Percentiles rank a stretch among this genome's conserved stretches.
These are phyloP conservation scores for Pistacia integerrima DNA, from an alignment of 345 rosid species.

Conservation along the genomic window DNA sequence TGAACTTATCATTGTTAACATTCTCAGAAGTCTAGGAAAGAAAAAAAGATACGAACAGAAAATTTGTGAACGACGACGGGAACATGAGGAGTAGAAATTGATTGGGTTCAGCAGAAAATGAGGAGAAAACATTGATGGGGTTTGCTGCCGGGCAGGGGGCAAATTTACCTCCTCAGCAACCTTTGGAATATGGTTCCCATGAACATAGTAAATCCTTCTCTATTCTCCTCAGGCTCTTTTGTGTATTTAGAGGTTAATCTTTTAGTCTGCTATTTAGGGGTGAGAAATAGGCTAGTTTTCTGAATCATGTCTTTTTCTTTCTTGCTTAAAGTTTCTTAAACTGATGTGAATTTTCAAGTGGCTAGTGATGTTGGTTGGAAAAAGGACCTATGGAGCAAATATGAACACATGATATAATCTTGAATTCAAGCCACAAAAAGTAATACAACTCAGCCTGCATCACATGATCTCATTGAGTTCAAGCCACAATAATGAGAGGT, in stretches of 20 bases:
- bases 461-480: neutral
- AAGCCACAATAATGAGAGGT: constrained; percentile 20
- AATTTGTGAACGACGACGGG: too few species aligned
- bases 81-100: too few species aligned
- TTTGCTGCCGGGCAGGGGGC: too few species aligned
- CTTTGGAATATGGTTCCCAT: too few species aligned
- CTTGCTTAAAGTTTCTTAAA: neutral
- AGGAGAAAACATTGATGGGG: too few species aligned
- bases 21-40: too few species aligned
- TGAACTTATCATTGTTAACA: neutral
- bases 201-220: too few species aligned
- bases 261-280: neutral
- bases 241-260: neutral
- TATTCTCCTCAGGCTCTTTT: neutral
- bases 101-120: too few species aligned
- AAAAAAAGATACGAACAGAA: too few species aligned
- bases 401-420: constrained; percentile 16
- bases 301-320: neutral
- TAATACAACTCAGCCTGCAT: neutral
- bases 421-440: constrained; percentile 12
- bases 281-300: neutral
- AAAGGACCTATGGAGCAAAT: constrained; percentile 6
- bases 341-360: neutral
- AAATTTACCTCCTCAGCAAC: too few species aligned
- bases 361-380: constrained; percentile 9